A percentile compares a stretch with the other conserved stretches of the same genome.
Evolutionary conservation across 305 asterid genomes (phyloP).

Genomic region (Solanum hybrid): DNA sequence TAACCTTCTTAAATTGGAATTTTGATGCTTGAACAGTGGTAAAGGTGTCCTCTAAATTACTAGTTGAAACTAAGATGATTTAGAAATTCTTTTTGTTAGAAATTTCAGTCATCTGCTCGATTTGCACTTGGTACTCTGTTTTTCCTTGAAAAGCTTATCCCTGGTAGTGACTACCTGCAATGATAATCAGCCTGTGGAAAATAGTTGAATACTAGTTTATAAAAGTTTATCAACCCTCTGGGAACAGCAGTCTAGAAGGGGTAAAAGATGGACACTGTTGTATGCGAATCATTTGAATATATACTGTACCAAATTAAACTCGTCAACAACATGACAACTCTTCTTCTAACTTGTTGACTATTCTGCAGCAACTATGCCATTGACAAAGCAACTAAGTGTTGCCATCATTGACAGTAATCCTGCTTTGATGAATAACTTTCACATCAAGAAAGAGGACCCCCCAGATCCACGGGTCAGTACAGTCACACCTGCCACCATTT

Average conservation of each 20-base stretch:
- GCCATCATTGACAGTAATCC: constrained; percentile 98
- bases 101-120: background rate
- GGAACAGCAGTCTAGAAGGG: background rate
- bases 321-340: background rate
- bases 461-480: constrained; percentile 99
- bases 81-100: background rate
- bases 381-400: constrained; percentile 62
- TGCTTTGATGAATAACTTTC: constrained; percentile 39
- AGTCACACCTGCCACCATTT: constrained; percentile 84
- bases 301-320: background rate
- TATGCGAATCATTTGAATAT: background rate
- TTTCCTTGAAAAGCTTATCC: background rate
- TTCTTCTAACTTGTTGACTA: constrained; percentile 2
- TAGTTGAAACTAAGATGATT: background rate
- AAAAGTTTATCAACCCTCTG: background rate
- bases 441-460: constrained; percentile 58
- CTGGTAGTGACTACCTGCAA: background rate
- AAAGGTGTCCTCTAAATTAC: background rate
- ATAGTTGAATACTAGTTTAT: background rate
- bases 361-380: constrained; percentile 72
- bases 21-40: background rate
- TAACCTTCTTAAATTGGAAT: background rate
- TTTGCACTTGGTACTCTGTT: background rate
- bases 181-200: background rate
- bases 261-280: background rate